Base-by-base conservation (phyloP, 768 basidiomycete species). In the Termitomyces sp. region DNA sequence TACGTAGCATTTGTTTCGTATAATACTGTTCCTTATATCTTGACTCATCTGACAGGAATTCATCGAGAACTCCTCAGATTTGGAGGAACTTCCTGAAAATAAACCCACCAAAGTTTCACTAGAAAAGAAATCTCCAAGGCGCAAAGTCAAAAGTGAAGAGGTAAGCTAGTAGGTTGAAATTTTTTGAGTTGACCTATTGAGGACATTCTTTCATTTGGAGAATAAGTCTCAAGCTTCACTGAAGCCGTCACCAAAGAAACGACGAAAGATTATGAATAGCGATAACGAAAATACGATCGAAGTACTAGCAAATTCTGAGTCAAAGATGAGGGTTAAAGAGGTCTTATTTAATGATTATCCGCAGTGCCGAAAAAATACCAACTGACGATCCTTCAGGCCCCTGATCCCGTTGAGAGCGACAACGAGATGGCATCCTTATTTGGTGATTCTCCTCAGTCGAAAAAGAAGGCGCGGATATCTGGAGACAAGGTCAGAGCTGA, bases 401-500 rank as follows among this genome's bases (percentile, higher is more conserved):
- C n/a, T n/a, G n/a, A 52, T 40, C 61, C 46, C 13, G 58, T 56
- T 22, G 74, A 79, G 62, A 84, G 82, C 65, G 85, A 84, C 39
- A 83, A 86, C 5, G 85, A 86, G 55, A 64, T 86, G 32, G 86
- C 86, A 5, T 79, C 80, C 6, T 74, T 88, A 16, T 72, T 82
- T 26, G 85, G 87, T 59, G 85, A 86, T 46, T 79, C 79, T 10
- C 78, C 79, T 8, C 83, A 83, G 61, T 72, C 68, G 27, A 58
- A 44, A 46, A 53, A 47, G 40, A 60, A 62, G 48, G 36, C 46
- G 39, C 39, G 26, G 18, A 39, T 37, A n/a, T 57, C 64, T 34
- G 60, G 55, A 43, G 65, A 66, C 22, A 70, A 71, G 66, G 71
- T 69, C 20, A 16, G 54, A 33, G 10, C 53, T 46, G 26, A 1